A percentile compares a stretch with the other conserved stretches of the same genome.
Conservation (phyloP, 371 early-diverging fungal species). For the Mortierella sp. region DNA sequence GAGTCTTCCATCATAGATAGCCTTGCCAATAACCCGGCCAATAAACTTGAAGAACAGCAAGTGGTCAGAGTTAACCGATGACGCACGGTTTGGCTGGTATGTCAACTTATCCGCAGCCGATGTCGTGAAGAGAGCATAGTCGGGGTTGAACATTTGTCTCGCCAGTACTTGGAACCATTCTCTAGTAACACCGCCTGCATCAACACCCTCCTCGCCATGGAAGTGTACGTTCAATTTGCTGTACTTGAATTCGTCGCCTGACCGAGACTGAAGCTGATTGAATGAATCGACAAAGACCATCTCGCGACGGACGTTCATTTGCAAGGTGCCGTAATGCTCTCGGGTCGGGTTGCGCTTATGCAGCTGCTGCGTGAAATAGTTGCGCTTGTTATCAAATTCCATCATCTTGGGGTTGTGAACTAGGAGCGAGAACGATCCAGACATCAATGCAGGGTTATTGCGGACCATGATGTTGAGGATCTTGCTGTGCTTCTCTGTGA, state of each 20-base stretch:
- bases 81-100: slow-evolving; percentile 97
- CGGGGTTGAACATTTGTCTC: slow-evolving; percentile 98
- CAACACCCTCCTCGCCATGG: slow-evolving; percentile 98
- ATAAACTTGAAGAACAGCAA: slow-evolving; percentile 98
- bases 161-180: slow-evolving; percentile 99
- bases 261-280: slow-evolving; percentile 91
- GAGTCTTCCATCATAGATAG: slow-evolving; percentile 95
- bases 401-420: slow-evolving; percentile 97
- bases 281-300: slow-evolving; percentile 98
- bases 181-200: slow-evolving; percentile 98
- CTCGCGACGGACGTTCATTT: slow-evolving; percentile 93
- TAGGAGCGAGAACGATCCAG: slow-evolving; percentile 96
- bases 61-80: slow-evolving; percentile 97
- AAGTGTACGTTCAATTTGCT: slow-evolving; percentile 96
- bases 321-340: slow-evolving; percentile 78
- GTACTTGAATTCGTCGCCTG: slow-evolving; percentile 93
- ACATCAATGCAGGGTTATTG: slow-evolving; percentile 95
- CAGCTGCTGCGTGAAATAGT: slow-evolving; percentile 95
- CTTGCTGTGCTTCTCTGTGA: slow-evolving; percentile 96
- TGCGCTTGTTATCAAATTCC: slow-evolving; percentile 99
- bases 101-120: slow-evolving; percentile 96
- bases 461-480: slow-evolving; percentile 97
- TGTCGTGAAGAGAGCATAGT: slow-evolving; percentile 97
- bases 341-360: slow-evolving; percentile 82
- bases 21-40: slow-evolving; percentile 98